These are phyloP conservation scores for Capsicum pubescens DNA, from an alignment of 257 asterid genomes.

Conservation along the genomic window DNA sequence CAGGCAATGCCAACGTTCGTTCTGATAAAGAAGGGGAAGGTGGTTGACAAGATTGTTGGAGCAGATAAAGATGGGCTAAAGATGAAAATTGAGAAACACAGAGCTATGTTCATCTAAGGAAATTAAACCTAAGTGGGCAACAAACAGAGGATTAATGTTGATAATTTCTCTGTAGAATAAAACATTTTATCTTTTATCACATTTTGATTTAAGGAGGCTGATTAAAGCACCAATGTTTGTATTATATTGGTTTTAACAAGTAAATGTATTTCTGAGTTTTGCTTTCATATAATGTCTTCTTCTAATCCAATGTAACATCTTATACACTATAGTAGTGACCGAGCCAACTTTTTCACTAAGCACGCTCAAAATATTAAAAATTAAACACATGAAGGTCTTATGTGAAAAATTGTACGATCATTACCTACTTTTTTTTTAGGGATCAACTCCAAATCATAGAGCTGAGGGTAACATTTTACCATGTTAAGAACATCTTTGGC, in stretches of 20 bases:
- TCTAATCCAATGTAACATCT: not conserved
- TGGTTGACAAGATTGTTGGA: slow-evolving; percentile 60
- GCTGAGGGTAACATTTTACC: too few relatives aligned
- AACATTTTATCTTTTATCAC: not conserved
- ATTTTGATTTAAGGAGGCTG: slow-evolving; percentile 7
- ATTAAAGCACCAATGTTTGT: not conserved
- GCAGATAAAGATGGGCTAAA: slow-evolving; percentile 61
- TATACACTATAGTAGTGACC: too few relatives aligned
- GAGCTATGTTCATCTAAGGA: slow-evolving; percentile 22
- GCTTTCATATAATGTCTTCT: not conserved
- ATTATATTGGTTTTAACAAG: not conserved
- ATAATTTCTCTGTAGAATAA: not conserved
- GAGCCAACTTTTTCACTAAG: too few relatives aligned
- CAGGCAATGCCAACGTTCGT: slow-evolving; percentile 72
- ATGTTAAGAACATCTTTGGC: too few relatives aligned
- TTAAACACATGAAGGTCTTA: too few relatives aligned
- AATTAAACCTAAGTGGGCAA: not conserved
- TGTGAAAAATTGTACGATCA: too few relatives aligned
- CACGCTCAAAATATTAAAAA: too few relatives aligned
- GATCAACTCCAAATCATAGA: too few relatives aligned
- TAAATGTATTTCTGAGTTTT: not conserved
- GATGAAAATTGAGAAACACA: slow-evolving; percentile 63
- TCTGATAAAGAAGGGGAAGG: slow-evolving; percentile 63
- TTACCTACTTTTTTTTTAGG: too few relatives aligned
- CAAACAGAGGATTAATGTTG: not conserved